These are phyloP conservation scores for Naganishia sp. DNA, from an alignment of 1,284 basidiomycete species.

Conservation along the genomic window DNA sequence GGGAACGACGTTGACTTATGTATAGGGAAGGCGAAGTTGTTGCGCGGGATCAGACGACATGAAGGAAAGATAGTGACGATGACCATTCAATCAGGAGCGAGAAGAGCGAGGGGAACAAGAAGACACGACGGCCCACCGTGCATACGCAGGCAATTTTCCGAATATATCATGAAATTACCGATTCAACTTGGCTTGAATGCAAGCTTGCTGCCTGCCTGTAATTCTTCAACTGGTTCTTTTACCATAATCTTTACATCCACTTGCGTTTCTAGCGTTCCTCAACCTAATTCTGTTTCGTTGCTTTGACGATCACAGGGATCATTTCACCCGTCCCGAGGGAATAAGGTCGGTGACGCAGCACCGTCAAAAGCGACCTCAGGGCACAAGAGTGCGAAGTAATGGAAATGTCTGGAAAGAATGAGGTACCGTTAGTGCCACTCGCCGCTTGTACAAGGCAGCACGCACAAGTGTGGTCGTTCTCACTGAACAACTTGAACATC, in stretches of 20 bases:
- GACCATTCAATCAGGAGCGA: too few species aligned
- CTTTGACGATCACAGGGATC: slow-evolving; percentile 52
- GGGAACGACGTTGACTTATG: slow-evolving; percentile 26
- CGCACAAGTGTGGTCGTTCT: slow-evolving; percentile 35
- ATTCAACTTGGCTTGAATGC: too few species aligned
- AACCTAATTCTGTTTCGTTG: slow-evolving; percentile 35
- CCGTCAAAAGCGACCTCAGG: slow-evolving; percentile 50
- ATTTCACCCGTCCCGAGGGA: slow-evolving; percentile 52
- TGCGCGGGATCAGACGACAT: too few species aligned
- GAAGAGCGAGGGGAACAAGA: too few species aligned
- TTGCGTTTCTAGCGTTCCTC: not conserved
- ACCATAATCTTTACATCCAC: too few species aligned
- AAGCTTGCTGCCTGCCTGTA: not conserved
- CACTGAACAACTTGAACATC: slow-evolving; percentile 65
- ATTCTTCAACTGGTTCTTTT: not conserved
- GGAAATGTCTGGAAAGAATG: slow-evolving; percentile 47
- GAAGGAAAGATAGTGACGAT: too few species aligned
- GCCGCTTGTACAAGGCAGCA: slow-evolving; percentile 19
- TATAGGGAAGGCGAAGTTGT: not conserved
- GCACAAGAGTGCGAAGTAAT: slow-evolving; percentile 57
- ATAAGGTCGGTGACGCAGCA: slow-evolving; percentile 49
- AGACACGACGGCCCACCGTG: too few species aligned
- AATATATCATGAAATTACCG: too few species aligned
- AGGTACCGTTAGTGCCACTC: not conserved
- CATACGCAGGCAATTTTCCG: too few species aligned